Evolutionary conservation across 2,329 filamentous ascomycete genomes (phyloP).

Genomic region (Fusarium humuli): DNA sequence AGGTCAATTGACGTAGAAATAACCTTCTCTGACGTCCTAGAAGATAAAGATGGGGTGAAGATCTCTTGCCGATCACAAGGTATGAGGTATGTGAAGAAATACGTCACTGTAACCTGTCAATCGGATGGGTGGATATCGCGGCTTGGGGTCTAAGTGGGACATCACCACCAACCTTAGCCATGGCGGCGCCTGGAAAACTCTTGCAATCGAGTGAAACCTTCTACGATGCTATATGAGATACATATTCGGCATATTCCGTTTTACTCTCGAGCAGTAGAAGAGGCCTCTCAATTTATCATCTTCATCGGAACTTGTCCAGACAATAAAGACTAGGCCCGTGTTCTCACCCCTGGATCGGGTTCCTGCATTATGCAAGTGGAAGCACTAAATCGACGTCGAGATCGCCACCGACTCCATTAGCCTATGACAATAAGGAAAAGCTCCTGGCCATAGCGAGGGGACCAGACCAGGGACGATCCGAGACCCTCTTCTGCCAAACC

Average conservation of each 20-base stretch:
- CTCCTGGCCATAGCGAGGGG: neutral
- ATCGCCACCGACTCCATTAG: neutral
- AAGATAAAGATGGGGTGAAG: neutral
- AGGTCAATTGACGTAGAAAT: neutral
- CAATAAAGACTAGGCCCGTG: neutral
- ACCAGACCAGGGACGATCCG: constrained; percentile 3
- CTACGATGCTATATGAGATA: too few species aligned
- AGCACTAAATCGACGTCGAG: neutral
- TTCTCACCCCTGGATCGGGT: constrained; percentile 8
- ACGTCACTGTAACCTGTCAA: constrained; percentile 5
- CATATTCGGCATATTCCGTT: neutral
- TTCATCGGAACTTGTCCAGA: neutral
- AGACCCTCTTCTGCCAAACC: constrained; percentile 9
- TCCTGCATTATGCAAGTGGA: constrained; percentile 21
- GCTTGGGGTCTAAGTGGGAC: neutral
- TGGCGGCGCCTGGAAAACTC: neutral
- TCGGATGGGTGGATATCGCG: neutral
- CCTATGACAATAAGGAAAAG: neutral
- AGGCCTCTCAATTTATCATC: neutral
- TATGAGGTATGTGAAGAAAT: neutral
- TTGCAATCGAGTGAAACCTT: neutral
- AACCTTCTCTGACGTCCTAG: neutral
- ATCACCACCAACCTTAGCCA: neutral
- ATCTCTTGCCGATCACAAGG: neutral
- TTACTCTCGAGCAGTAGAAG: too few species aligned